Evolutionary conservation across 768 basidiomycete species (phyloP).

Genomic region (Saitozyma podzolica): DNA sequence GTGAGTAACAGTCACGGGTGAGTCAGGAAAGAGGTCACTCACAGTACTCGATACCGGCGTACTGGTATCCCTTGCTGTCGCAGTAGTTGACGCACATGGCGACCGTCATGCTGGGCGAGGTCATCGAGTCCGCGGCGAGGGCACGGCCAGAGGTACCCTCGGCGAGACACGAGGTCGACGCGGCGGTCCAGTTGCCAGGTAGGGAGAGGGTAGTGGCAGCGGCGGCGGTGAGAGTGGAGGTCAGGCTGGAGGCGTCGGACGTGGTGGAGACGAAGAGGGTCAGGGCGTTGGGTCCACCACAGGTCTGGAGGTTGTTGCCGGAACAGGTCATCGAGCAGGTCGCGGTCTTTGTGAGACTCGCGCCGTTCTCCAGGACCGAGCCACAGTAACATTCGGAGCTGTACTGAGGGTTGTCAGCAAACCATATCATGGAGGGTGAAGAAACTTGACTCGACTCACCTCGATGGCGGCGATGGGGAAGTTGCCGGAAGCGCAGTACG

Average conservation of each 20-base stretch:
- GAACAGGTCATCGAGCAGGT: slow-evolving; percentile 25
- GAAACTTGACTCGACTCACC: not conserved
- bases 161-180: slow-evolving; percentile 23
- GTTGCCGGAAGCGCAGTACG: slow-evolving; percentile 23
- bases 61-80: slow-evolving; percentile 18
- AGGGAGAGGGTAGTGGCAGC: slow-evolving; percentile 8
- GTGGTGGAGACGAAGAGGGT: slow-evolving; percentile 23
- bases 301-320: slow-evolving; percentile 15
- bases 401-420: slow-evolving; percentile 6
- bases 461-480: slow-evolving; percentile 36
- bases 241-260: slow-evolving; percentile 9
- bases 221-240: slow-evolving; percentile 9
- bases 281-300: slow-evolving; percentile 24
- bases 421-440: too few relatives aligned
- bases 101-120: slow-evolving; percentile 32
- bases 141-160: slow-evolving; percentile 37
- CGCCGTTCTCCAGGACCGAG: slow-evolving; percentile 27
- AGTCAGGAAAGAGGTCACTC: slow-evolving; percentile 23
- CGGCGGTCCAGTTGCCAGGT: slow-evolving; percentile 22
- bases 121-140: slow-evolving; percentile 26
- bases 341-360: slow-evolving; percentile 19
- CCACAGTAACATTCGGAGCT: slow-evolving; percentile 37
- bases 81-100: slow-evolving; percentile 33
- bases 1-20: slow-evolving; percentile 15
- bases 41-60: slow-evolving; percentile 40